Base-by-base conservation (phyloP, 305 asterid species). In the Fraxinus xanthoxyloides region DNA sequence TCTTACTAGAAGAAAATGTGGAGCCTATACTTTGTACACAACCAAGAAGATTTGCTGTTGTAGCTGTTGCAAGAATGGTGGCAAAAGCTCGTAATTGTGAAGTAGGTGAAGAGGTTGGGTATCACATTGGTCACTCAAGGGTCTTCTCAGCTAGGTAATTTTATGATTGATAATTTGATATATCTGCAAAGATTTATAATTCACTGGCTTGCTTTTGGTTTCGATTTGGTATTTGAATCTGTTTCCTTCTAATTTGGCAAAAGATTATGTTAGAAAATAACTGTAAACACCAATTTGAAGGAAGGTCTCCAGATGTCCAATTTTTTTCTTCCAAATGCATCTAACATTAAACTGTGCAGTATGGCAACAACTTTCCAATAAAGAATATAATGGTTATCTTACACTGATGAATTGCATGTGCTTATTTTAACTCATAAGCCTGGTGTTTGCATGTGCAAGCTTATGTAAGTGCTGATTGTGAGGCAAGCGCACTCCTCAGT, bases 41-140 rank as follows among this genome's bases (percentile, higher is more conserved):
- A 59, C 98, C 98, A 34, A 88, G 99, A 86, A 94, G 99, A 89
- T 96, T 96, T 87, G 99, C 99, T 76, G 99, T 96, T 85, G 98
- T 94, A 77, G 97, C 98, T 83, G 98, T 96, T 76, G 97, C 99
- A 61, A 87, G 90, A 82, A 94, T 93, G 98, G 99, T 96, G 73
- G 98, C 99, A 32, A 86, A 82, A 82, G 90, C 97, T 85, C 93
- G 97, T 73, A 94, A 90, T 34, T 92, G 97, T 81, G 97, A 94
- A 91, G 92, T 96, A 35, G 99, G 99, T 40, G 97, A 86, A 84
- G 99, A 96, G 85, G 92, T 96, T 81, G 99, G 99, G 78, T 96
- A 90, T 88, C 99, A 96, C 85, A 96, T 96, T 70, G 99, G 99
- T 78, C 99, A 96, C 84, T 93, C 98, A 67, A 89, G 90, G 87